Base-by-base conservation (phyloP, 179 eudicot genomes). In the Carnegiea gigantea region DNA sequence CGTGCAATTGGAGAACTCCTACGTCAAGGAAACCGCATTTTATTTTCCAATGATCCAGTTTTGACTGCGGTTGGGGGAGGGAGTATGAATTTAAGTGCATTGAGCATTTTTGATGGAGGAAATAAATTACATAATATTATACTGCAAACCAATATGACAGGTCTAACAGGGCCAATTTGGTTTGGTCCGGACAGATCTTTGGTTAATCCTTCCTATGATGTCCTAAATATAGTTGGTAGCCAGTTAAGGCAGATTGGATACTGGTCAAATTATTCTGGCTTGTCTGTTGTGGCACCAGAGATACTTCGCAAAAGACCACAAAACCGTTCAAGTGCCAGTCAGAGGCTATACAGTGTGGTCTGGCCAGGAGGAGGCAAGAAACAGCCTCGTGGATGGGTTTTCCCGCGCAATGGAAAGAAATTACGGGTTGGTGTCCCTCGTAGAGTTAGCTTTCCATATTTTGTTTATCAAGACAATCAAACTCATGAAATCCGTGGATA, bases 251-350 rank as follows among this genome's bases (percentile, higher is more conserved):
- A 26, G 78, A 81, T 92, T 51, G 98, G 98, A 46, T 94, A 90
- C 81, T 93, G 98, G 98, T 89, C 97, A 44, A 91, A 93, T 65
- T 83, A 92, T 82, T 93, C 98, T 24, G 96, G 97, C 13, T 86
- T 93, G 17, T 92, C 95, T 28, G 81, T 86, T 81, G 81, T 87
- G 77, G 82, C 92, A 46, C 95, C 98, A 0, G 97, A 92, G 78
- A 71, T 54, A 53, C 90, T 89, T 60, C 91, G 86, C 77, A 43
- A 26, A 17, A 88, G 84, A 80, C 84, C 86, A 23, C 84, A 88
- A 10, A 91, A 92, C 68, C 91, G 83, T 75, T 91, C 98, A n/a
- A 82, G 74, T 76, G 88, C 92, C 1, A 90, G 86, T 70, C 94
- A 93, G 78, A 65, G 77, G 53, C 82, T 93, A 59, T 11, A 33